Conservation (phyloP, 177 flowering plant genomes). For the Vitis hybrid region DNA sequence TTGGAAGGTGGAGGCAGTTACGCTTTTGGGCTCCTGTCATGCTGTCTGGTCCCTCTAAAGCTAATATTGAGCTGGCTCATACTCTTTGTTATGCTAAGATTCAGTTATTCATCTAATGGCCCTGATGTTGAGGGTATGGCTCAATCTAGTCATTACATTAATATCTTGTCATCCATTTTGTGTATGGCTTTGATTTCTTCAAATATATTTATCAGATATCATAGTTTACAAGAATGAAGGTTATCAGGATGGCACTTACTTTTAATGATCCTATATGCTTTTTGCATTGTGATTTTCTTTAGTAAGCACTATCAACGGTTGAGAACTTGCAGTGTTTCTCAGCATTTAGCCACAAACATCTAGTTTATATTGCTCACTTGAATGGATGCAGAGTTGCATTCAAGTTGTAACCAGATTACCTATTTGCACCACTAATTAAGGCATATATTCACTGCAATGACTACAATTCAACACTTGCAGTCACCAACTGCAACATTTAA, state of each 20-base stretch:
- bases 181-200: neutral
- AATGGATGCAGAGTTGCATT: too few species aligned
- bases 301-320: too few species aligned
- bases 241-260: neutral
- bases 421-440: too few species aligned
- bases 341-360: too few species aligned
- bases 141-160: neutral
- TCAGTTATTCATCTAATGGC: constrained; percentile 29
- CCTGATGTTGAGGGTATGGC: constrained; percentile 57
- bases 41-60: constrained; percentile 14
- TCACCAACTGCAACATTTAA: too few species aligned
- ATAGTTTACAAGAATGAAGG: neutral
- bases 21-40: constrained; percentile 9
- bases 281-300: too few species aligned
- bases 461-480: too few species aligned
- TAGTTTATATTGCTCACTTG: too few species aligned
- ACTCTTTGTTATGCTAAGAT: constrained; percentile 24
- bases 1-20: neutral
- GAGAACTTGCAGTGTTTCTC: too few species aligned
- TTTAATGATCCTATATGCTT: too few species aligned
- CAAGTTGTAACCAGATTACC: too few species aligned
- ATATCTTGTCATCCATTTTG: neutral
- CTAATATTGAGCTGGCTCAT: constrained; percentile 27
- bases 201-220: neutral
- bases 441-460: too few species aligned